These are phyloP conservation scores for Ustilago lituana DNA, from an alignment of 1,284 basidiomycete species.

Conservation along the genomic window DNA sequence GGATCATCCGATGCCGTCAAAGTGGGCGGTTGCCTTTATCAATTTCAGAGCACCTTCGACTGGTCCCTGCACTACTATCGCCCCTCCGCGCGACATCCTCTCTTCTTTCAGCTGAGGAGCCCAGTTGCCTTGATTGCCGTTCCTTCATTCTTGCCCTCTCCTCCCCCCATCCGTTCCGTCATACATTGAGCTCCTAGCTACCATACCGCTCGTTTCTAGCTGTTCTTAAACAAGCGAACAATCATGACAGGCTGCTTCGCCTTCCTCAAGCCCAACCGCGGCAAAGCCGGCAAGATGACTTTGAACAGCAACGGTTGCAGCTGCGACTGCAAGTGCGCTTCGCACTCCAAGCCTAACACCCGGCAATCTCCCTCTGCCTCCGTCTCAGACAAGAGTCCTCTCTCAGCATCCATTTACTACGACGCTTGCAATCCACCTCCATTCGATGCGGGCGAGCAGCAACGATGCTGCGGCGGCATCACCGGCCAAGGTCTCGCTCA, in stretches of 20 bases:
- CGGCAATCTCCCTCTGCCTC: not conserved
- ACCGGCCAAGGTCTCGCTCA: conserved; percentile 5
- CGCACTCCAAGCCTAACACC: not conserved
- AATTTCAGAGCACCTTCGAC: too few species aligned
- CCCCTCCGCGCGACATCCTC: too few species aligned
- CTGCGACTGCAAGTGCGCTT: conserved; percentile 20
- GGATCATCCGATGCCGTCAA: too few species aligned
- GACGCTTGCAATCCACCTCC: conserved; percentile 46
- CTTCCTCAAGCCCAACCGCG: conserved; percentile 34
- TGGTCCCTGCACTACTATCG: too few species aligned
- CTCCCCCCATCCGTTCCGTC: not conserved
- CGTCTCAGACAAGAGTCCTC: conserved; percentile 21
- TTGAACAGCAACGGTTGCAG: conserved; percentile 6
- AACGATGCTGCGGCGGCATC: conserved; percentile 37
- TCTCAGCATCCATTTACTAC: conserved; percentile 38
- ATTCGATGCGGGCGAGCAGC: conserved; percentile 9
- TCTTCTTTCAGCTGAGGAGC: too few species aligned
- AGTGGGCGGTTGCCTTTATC: too few species aligned
- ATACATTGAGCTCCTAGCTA: too few species aligned
- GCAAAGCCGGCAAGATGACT: conserved; percentile 10
- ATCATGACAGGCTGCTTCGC: conserved; percentile 42
- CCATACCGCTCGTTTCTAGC: too few species aligned
- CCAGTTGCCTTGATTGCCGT: not conserved
- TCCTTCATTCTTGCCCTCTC: too few species aligned
- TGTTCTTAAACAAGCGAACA: not conserved